A percentile compares a stretch with the other conserved stretches of the same genome.
Conservation (phyloP, 805 yeast species). For the Tetrapisispora iriomotensis region DNA sequence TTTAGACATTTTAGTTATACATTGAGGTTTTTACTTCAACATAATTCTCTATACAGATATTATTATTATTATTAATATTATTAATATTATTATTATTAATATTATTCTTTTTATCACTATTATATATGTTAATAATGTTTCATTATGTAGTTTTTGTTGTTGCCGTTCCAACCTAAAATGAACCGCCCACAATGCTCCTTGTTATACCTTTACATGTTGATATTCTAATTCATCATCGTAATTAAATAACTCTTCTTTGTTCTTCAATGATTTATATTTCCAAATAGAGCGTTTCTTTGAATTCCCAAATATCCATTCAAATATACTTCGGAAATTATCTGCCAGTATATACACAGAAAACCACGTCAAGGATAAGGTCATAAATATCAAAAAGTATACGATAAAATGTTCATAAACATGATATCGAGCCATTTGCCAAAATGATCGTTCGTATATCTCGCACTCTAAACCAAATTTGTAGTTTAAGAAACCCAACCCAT, state of each 20-base stretch:
- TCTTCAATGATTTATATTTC: neutral
- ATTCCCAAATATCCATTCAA: neutral
- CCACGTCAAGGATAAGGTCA: constrained; percentile 13
- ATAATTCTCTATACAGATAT: too few species aligned
- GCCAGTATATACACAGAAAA: neutral
- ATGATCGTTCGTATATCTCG: constrained; percentile 18
- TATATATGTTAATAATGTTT: too few species aligned
- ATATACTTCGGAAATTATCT: neutral
- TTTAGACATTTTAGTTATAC: too few species aligned
- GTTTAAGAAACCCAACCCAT: constrained; percentile 30
- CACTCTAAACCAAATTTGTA: constrained; percentile 18
- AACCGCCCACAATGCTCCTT: too few species aligned
- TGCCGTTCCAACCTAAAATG: too few species aligned
- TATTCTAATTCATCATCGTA: constrained; percentile 14
- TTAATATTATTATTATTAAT: neutral
- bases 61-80: neutral
- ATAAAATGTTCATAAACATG: constrained; percentile 20
- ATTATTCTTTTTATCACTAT: too few species aligned
- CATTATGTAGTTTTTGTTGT: neutral
- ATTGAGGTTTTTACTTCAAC: too few species aligned
- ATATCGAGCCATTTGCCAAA: constrained; percentile 12
- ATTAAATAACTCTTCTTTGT: constrained; percentile 1
- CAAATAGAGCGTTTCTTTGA: neutral
- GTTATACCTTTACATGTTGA: constrained; percentile 18
- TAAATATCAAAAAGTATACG: constrained; percentile 13